Percentiles rank a stretch among this genome's conserved stretches.
Evolutionary conservation across 176 grass and related monocot genomes (phyloP).

Genomic region (Lolium perenne): DNA sequence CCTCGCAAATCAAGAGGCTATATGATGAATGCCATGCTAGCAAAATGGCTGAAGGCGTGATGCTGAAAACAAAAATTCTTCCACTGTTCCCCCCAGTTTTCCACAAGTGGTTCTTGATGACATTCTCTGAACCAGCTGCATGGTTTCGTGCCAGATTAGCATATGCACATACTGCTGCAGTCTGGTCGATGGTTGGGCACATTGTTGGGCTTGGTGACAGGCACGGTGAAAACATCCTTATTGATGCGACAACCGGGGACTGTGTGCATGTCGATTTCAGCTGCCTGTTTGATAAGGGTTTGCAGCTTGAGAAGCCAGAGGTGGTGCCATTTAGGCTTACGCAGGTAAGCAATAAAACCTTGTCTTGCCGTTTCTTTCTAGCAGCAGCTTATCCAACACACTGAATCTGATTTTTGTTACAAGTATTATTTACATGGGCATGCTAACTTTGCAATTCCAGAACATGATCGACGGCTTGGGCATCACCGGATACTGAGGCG

Average conservation of each 20-base stretch:
- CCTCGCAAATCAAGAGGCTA: constrained; percentile 82
- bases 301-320: constrained; percentile 87
- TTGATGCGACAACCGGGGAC: constrained; percentile 84
- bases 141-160: constrained; percentile 94
- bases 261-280: constrained; percentile 98
- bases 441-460: constrained; percentile 45
- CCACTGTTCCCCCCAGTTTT: constrained; percentile 95
- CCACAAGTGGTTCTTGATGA: constrained; percentile 94
- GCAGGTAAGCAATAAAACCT: constrained; percentile 52
- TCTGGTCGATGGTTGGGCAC: constrained; percentile 99
- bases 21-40: constrained; percentile 65
- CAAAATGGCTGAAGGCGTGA: constrained; percentile 79
- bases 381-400: not conserved
- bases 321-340: constrained; percentile 97
- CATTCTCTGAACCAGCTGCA: constrained; percentile 97
- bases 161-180: constrained; percentile 84
- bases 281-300: constrained; percentile 90
- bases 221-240: constrained; percentile 94
- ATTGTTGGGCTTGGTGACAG: constrained; percentile 95
- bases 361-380: not conserved
- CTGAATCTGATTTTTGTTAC: not conserved
- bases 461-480: constrained; percentile 98
- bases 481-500: constrained; percentile 92
- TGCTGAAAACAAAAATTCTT: constrained; percentile 82
- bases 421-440: not conserved